Conservation (phyloP, 805 yeast genomes). For the Hagleromyces aurorensis region DNA sequence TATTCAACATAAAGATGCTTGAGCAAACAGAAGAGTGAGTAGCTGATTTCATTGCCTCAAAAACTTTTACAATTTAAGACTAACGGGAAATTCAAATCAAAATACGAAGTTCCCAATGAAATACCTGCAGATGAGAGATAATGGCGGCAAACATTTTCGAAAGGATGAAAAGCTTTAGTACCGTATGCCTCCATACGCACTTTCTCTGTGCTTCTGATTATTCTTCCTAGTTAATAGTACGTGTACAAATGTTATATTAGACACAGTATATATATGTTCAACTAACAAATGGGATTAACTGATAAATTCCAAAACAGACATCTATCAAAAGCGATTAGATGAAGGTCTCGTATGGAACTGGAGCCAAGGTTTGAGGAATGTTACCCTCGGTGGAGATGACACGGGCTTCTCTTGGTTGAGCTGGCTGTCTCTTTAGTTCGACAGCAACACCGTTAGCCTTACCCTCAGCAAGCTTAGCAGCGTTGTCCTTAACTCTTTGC, state of each 20-base stretch:
- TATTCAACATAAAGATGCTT: too few species aligned
- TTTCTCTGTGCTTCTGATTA: too few species aligned
- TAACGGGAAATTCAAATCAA: too few species aligned
- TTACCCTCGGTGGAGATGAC: constrained; percentile 73
- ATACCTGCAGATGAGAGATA: too few species aligned
- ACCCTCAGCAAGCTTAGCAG: constrained; percentile 88
- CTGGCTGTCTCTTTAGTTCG: constrained; percentile 97
- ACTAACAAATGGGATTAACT: constrained; percentile 8
- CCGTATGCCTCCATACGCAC: too few species aligned
- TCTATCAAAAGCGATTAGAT: constrained; percentile 49
- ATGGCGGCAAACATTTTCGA: too few species aligned
- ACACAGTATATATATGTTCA: constrained; percentile 19
- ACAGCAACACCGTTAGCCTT: constrained; percentile 88
- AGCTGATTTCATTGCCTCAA: too few species aligned
- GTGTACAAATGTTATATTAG: constrained; percentile 20
- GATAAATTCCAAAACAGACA: constrained; percentile 12
- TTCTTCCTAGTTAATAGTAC: too few species aligned
- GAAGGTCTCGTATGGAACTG: constrained; percentile 99
- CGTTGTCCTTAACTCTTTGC: constrained; percentile 96
- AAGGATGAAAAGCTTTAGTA: too few species aligned
- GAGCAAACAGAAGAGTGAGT: too few species aligned
- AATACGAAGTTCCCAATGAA: too few species aligned
- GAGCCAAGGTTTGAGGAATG: constrained; percentile 95
- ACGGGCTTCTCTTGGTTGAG: constrained; percentile 91
- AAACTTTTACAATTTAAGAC: too few species aligned